Conservation (phyloP, 495 filamentous ascomycete species). For the Cercophora scortea region DNA sequence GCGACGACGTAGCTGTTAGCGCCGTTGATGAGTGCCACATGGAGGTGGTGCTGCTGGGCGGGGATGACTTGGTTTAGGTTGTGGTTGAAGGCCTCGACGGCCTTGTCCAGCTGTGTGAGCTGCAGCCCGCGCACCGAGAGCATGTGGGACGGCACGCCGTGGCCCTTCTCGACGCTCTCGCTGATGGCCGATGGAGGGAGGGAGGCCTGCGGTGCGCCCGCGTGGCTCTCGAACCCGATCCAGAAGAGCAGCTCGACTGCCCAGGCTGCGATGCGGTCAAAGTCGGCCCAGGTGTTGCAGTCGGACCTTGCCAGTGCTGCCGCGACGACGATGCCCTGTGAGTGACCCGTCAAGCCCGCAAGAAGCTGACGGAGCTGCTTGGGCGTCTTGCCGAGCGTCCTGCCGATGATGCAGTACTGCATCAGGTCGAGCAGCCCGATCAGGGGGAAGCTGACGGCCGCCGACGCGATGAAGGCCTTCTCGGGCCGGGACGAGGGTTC, state of each 20-base stretch:
- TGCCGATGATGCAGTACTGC: background rate
- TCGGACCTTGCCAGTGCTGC: background rate
- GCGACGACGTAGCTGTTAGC: background rate
- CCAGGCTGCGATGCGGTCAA: background rate
- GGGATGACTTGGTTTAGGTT: background rate
- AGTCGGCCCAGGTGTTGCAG: background rate
- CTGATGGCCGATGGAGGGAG: background rate
- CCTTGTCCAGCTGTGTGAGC: background rate
- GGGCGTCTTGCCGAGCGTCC: background rate
- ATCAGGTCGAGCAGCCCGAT: background rate
- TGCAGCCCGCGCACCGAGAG: background rate
- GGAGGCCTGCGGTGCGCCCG: background rate
- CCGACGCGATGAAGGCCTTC: background rate
- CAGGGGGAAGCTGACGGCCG: background rate
- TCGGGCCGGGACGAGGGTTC: background rate
- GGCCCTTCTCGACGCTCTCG: background rate
- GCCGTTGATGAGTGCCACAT: background rate
- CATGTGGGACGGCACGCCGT: background rate
- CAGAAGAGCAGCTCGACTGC: background rate
- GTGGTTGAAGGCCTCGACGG: background rate
- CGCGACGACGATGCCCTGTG: background rate
- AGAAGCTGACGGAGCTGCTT: background rate
- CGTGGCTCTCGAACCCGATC: background rate
- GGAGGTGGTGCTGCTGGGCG: background rate
- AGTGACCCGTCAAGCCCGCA: background rate